Percentiles rank a stretch among this genome's conserved stretches.
phyloP scores from a whole-genome alignment of 1,284 basidiomycete species.

The Inonotus obliquus region DNA sequence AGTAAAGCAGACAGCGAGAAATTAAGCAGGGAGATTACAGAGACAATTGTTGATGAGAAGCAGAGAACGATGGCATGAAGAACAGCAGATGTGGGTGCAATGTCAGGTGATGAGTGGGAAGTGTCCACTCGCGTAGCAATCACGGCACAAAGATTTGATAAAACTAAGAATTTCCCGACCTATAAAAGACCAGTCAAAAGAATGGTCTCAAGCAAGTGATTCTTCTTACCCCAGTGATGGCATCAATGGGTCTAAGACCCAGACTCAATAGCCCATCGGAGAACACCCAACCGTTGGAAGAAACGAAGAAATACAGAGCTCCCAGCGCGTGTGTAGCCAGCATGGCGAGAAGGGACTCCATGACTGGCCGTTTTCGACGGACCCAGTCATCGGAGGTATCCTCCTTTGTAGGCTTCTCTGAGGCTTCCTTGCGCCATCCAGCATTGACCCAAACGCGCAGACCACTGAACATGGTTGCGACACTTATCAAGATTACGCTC shows the following conservation, averaged over 20 bases:
- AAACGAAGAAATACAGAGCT: constrained; percentile 39
- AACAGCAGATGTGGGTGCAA: constrained; percentile 42
- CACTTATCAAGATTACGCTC: constrained; percentile 75
- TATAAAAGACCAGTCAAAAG: neutral
- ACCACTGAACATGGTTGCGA: constrained; percentile 79
- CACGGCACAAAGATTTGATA: constrained; percentile 23
- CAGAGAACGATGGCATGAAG: constrained; percentile 73
- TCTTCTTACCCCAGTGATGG: neutral
- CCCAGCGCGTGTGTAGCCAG: constrained; percentile 50
- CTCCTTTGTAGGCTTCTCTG: constrained; percentile 21
- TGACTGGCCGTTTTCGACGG: constrained; percentile 40
- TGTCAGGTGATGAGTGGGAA: constrained; percentile 9
- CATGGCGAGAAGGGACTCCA: constrained; percentile 50
- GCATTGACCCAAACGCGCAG: constrained; percentile 67
- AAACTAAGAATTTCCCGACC: constrained; percentile 11
- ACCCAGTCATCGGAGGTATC: constrained; percentile 29
- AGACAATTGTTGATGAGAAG: constrained; percentile 77
- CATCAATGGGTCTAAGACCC: constrained; percentile 1
- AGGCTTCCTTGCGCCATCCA: constrained; percentile 41
- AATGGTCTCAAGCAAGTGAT: neutral
- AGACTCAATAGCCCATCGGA: neutral
- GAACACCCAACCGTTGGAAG: constrained; percentile 41
- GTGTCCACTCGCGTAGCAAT: constrained; percentile 24
- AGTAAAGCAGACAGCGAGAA: constrained; percentile 79
- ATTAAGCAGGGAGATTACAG: constrained; percentile 82